Evolutionary conservation across 768 basidiomycete species (phyloP), one percentile per base, ranked within the genome.

Genomic region (Suillus luteus): DNA sequence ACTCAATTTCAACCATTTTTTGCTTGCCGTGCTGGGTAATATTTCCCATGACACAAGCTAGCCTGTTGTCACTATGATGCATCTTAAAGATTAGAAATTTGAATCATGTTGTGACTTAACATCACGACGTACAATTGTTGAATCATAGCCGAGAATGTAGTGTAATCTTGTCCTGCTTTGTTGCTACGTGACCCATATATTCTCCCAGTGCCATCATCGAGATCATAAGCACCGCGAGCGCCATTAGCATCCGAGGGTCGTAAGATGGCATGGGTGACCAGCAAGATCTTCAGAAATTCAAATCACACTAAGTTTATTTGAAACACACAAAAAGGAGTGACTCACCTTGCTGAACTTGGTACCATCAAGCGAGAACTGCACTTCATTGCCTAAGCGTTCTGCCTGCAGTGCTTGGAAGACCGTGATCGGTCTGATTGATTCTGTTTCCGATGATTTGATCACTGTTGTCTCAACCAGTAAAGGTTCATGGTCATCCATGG

Each of bases 381-480:
- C 7, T 35, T 35, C 33, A 7, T 35, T 35, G 5, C 5, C 5
- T 1, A 35, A 35, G 33, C 8, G 33, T 8, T 35, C 33, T 35
- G 33, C 33, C 33, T 35, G 33, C 8, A 8, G 33, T 4, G 6
- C 33, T 8, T 89, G 88, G 35, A 78, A 79, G 37, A 89, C 79
- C 8, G 86, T 88, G 3, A 85, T 78, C 1, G 89, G 86, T 44
- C 83, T 77, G 24, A 80, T 70, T 0, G 58, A 40, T 19, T 63
- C 52, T 35, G 64, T 44, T 15, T 59, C 44, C 22, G 52, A 66
- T 48, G 59, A 48, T 65, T 48, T 38, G 3, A 63, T 40, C 8
- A 44, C 11, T 33, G 66, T 58, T 7, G 55, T 54, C 33, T 62
- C 67, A 17, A 69, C 64, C 22, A 38, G 55, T 22, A 3, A 33